Conservation (phyloP, 768 basidiomycete species). For the Kwoniella heveanensis region DNA sequence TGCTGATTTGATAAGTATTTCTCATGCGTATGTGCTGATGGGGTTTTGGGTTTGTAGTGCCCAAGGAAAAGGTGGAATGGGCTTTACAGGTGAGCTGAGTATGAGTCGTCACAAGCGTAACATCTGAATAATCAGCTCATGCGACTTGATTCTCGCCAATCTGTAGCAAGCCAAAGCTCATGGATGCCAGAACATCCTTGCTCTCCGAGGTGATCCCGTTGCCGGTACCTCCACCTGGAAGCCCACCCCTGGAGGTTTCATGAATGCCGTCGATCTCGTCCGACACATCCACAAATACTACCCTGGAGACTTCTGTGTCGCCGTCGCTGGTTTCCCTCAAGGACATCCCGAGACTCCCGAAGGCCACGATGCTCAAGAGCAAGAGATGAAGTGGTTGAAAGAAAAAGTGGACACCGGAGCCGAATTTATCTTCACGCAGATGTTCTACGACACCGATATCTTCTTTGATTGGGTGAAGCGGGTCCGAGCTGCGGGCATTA, state of each 20-base stretch:
- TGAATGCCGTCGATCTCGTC: conserved; percentile 89
- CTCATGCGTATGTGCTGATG: neutral
- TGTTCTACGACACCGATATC: conserved; percentile 92
- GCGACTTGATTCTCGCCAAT: neutral
- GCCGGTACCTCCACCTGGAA: conserved; percentile 87
- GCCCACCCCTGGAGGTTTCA: conserved; percentile 85
- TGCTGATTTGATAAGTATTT: neutral
- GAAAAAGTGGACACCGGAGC: conserved; percentile 88
- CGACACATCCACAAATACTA: conserved; percentile 78
- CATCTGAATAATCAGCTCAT: neutral
- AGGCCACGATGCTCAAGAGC: conserved; percentile 58
- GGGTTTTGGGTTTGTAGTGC: conserved; percentile 61
- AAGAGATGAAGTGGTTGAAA: conserved; percentile 83
- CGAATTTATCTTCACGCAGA: conserved; percentile 94
- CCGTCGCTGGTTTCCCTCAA: conserved; percentile 91
- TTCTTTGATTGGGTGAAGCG: conserved; percentile 88
- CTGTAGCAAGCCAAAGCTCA: conserved; percentile 79
- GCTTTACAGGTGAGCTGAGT: conserved; percentile 71
- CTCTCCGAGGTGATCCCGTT: conserved; percentile 89
- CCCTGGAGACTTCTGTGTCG: conserved; percentile 92
- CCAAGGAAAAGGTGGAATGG: conserved; percentile 88
- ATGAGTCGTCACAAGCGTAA: conserved; percentile 15
- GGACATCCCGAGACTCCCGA: conserved; percentile 67
- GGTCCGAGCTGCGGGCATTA: conserved; percentile 81
- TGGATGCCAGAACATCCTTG: conserved; percentile 90